Evolutionary conservation across 306 rosid genomes (phyloP).

Genomic region (Pachyrhizus erosus): DNA sequence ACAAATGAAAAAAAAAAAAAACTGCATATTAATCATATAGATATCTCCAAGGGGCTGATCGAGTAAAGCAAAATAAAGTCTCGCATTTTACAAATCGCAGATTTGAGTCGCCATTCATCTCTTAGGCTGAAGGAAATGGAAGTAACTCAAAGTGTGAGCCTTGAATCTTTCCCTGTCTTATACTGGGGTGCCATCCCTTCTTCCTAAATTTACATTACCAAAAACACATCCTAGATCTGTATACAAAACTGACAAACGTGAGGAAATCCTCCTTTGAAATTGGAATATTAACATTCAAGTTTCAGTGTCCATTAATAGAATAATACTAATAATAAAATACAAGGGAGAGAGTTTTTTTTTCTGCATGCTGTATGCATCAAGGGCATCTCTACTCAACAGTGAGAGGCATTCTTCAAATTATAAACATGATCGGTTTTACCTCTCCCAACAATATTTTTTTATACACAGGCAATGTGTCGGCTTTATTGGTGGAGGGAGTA

Average conservation of each 20-base stretch:
- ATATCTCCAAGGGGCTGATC: no score
- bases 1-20: background rate
- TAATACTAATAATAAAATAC: constrained; percentile 30
- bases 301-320: background rate
- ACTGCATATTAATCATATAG: background rate
- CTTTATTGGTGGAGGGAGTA: background rate
- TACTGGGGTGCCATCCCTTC: no score
- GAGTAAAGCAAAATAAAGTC: no score
- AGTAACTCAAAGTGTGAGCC: no score
- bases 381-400: no score
- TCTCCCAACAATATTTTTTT: background rate
- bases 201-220: no score
- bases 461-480: background rate
- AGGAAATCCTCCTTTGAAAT: background rate
- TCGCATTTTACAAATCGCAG: no score
- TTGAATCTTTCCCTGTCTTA: no score
- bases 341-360: background rate
- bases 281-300: background rate
- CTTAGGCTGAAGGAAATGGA: no score
- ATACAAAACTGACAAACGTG: background rate
- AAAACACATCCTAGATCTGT: background rate
- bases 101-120: no score
- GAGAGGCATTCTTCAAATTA: no score
- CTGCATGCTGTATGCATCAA: background rate
- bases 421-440: no score